Evolutionary conservation across 148 eudicot species (phyloP).

Genomic region (Suaeda aralocaspica): DNA sequence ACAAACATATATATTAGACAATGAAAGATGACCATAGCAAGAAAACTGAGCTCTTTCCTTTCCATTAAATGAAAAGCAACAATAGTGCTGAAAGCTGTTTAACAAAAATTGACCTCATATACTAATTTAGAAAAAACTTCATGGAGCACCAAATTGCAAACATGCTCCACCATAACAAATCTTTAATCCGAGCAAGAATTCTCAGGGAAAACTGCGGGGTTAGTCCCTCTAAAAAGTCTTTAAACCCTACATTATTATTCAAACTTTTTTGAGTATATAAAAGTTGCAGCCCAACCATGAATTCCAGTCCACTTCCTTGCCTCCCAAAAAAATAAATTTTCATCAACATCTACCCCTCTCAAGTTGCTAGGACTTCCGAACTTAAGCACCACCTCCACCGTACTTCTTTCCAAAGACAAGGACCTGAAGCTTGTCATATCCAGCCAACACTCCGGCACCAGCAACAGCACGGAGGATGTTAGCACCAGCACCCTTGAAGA

Average conservation of each 20-base stretch:
- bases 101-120: conserved; percentile 22
- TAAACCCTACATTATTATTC: conserved; percentile 29
- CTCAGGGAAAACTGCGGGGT: conserved; percentile 36
- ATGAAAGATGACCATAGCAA: neutral
- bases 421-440: conserved; percentile 82
- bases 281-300: conserved; percentile 9
- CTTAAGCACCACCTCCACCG: conserved; percentile 64
- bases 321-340: conserved; percentile 25
- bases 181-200: conserved; percentile 20
- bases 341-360: conserved; percentile 44
- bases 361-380: neutral
- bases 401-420: conserved; percentile 69
- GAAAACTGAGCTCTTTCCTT: conserved; percentile 5
- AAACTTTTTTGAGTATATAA: conserved; percentile 16
- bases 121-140: conserved; percentile 16
- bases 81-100: conserved; percentile 3
- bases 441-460: conserved; percentile 84
- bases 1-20: too few relatives aligned
- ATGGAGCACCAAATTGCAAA: conserved; percentile 12
- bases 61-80: conserved; percentile 24
- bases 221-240: conserved; percentile 26
- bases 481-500: conserved; percentile 88
- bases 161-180: conserved; percentile 10
- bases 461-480: conserved; percentile 80
- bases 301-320: conserved; percentile 5